Base-by-base conservation (phyloP, 139 green algal species). In the Coelastrella sp. region DNA sequence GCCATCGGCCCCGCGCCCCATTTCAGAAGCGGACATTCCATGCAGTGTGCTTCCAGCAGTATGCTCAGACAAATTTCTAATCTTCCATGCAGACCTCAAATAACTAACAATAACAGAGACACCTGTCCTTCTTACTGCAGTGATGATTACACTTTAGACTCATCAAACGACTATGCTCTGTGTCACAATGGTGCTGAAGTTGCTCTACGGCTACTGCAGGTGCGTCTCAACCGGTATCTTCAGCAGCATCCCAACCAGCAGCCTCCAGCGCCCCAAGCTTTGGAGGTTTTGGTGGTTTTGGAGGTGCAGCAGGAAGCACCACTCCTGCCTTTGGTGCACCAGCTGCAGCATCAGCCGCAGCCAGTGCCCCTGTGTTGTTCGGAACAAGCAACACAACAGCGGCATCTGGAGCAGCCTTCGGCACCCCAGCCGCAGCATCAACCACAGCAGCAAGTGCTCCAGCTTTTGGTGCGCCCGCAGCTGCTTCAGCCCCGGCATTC, bases 361-460 rank as follows among this genome's bases (percentile, higher is more conserved):
- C 35, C n/a, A 40, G 23, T 9, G 27, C 53, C 19, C 75, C 75
- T 2, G 57, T 23, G 51, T 23, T 71, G 38, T 69, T 71, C 38
- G 75, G 73, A 11, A 30, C 48, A 6, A 81, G 73, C 73, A 81
- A 50, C 50, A 40, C 4, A 23, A 50, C 73, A 66, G 41, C 40
- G 11, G 11, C 41, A 40, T 30, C 73, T 25, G 50, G 43, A 48
- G 21, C 50, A 30, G 34, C 73, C n/a, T n/a, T n/a, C n/a, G n/a
- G n/a, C n/a, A n/a, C n/a, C n/a, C n/a, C n/a, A n/a, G n/a, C n/a
- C n/a, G 67, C 67, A 50, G 67, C 67, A 76, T 68, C 75, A 57
- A 66, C 84, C 5, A 37, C 84, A 51, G 27, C 51, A 48, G 64
- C 57, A 40, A 85, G 38, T 38, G 67, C 85, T 30, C 66, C 85